Percentiles rank a stretch among this genome's conserved stretches.
Conservation (phyloP, 2,329 filamentous ascomycete genomes). For the Cordyceps cateniannulata region DNA sequence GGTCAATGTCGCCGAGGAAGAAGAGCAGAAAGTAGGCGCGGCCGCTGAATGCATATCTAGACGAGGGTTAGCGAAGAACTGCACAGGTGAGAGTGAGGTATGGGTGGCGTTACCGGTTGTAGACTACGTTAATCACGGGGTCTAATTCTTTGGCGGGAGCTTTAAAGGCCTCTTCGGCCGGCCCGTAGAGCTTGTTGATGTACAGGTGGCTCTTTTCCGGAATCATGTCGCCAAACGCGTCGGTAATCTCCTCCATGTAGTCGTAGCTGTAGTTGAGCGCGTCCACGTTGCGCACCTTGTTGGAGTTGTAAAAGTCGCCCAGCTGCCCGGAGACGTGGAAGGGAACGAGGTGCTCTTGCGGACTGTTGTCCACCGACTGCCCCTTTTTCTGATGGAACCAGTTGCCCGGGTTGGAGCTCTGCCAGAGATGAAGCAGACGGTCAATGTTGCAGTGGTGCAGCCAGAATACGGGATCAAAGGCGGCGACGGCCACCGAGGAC, state of each 20-base stretch:
- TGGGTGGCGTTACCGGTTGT: background rate
- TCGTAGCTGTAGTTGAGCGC: background rate
- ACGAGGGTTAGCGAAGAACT: background rate
- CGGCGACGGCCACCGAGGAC: slow-evolving; percentile 46
- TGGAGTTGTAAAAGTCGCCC: background rate
- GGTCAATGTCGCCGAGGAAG: background rate
- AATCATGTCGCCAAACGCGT: background rate
- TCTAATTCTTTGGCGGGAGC: background rate
- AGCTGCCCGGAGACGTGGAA: background rate
- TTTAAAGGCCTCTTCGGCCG: background rate
- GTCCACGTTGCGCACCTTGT: background rate
- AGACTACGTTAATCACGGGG: background rate
- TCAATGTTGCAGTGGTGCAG: slow-evolving; percentile 44
- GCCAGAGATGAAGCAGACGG: background rate
- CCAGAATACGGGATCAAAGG: slow-evolving; percentile 60
- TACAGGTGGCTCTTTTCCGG: background rate
- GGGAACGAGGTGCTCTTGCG: background rate
- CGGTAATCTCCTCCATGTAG: background rate
- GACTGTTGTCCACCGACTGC: background rate
- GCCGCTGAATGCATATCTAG: background rate
- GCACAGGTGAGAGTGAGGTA: no score
- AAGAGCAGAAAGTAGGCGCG: background rate
- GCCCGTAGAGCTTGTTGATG: background rate
- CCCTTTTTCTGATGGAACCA: background rate
- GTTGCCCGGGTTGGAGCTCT: background rate